Evolutionary conservation across 2,329 filamentous ascomycete genomes (phyloP).

Genomic region (Gaeumannomyces tritici): DNA sequence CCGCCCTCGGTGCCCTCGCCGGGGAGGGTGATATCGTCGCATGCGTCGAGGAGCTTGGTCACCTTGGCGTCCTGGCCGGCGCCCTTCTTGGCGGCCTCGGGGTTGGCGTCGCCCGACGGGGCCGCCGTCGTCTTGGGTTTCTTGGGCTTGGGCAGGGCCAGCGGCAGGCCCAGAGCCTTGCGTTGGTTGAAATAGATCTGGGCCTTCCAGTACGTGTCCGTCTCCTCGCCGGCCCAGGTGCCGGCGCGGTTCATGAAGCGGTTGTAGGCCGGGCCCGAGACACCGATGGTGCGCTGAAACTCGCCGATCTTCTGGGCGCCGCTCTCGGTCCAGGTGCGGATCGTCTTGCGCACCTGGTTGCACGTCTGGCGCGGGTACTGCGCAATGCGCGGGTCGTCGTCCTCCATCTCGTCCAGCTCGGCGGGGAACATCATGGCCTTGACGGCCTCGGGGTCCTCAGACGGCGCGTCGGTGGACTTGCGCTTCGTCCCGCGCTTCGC

Average conservation of each 20-base stretch:
- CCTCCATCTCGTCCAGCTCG: neutral
- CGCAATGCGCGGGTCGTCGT: constrained; percentile 5
- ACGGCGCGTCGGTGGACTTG: constrained; percentile 1
- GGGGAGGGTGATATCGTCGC: neutral
- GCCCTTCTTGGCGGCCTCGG: constrained; percentile 14
- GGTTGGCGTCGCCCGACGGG: neutral
- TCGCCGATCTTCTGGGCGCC: constrained; percentile 41
- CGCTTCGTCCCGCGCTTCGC: constrained; percentile 1
- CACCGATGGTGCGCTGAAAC: constrained; percentile 33
- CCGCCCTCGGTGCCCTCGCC: constrained; percentile 32
- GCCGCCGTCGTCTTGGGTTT: constrained; percentile 17
- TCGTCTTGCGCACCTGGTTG: constrained; percentile 8
- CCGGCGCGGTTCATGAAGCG: constrained; percentile 40
- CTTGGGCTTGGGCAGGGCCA: constrained; percentile 4
- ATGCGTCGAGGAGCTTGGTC: neutral
- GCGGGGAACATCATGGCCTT: constrained; percentile 4
- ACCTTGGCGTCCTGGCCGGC: constrained; percentile 6
- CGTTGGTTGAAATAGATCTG: constrained; percentile 38
- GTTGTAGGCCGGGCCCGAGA: constrained; percentile 26
- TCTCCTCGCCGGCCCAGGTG: constrained; percentile 22
- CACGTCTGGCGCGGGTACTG: constrained; percentile 2
- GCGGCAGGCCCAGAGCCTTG: constrained; percentile 34
- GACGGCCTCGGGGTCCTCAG: neutral
- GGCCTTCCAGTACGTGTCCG: constrained; percentile 24
- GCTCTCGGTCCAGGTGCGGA: constrained; percentile 36